Base-by-base conservation (phyloP, 306 rosid species). In the Castanopsis chinensis region DNA sequence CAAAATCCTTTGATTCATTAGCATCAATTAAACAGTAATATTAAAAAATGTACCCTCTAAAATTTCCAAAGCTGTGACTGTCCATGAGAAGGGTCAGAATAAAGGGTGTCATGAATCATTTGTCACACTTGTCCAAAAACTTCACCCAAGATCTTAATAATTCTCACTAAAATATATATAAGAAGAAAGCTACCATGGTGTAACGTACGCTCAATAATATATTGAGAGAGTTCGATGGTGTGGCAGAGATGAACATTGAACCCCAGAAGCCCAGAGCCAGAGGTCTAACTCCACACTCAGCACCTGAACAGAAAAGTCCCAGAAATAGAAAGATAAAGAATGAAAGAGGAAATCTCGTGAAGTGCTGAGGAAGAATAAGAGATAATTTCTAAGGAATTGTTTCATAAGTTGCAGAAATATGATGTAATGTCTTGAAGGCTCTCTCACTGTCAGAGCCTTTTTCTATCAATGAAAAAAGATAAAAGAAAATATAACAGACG, bases 251-350 rank as follows among this genome's bases (percentile, higher is more conserved):
- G 88, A 83, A 72, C 75, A 74, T 69, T 91, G 93, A 83, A 92
- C 79, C 73, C 99, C 99, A 76, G 87, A 81, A 51, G 98, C 92
- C 99, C 99, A 95, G 60, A 95, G 98, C 99, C 99, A 95, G 73
- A 95, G 99, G 84, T 95, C 99, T 82, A 95, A 83, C 92, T 95
- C 99, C 86, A 95, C 93, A 33, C 99, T 95, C 35, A 95, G 94
- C 79, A 95, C 99, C 99, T 95, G 90, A 76, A 86, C 63, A 79
- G 63, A 76, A 25, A 21, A 63, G 30, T 43, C 70, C 69, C 28
- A 67, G 28, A 79, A 41, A 79, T 76, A 49, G 75, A 53, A 71
- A 49, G 20, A 81, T 7, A 58, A 8, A 76, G 59, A 18, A 54
- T 8, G 60, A 55, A 74, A 76, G 70, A 53, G 65, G 63, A 79